Evolutionary conservation across 306 rosid species (phyloP), one percentile per base, ranked within the genome.

Genomic region (Vigna hirtella): DNA sequence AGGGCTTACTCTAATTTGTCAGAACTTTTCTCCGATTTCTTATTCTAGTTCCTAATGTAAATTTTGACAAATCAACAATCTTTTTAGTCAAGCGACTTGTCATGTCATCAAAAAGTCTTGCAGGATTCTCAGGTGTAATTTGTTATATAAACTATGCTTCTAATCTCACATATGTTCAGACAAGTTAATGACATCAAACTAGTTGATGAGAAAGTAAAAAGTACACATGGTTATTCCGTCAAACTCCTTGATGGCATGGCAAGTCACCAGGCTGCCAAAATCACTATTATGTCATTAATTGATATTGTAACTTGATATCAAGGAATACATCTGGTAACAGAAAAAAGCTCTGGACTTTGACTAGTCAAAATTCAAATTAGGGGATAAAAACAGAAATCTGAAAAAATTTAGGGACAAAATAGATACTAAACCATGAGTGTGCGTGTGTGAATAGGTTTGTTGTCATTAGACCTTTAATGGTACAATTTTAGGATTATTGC

Each of bases 401-500:
- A 42, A 45, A 45, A 11, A 45, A 3, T 11, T 11, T 11, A 45
- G 15, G 50, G 3, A 7, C 11, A 11, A 45, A 2, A 43, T 2
- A 45, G 16, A 45, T 45, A 45, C 50, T 45, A 45, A 45, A 45
- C 50, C 16, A 45, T 3, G 15, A 45, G 13, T 40, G 2, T 42
- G 34, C 45, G 53, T 42, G n/a, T 66, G 52, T 36, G 43, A 48
- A 75, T 16, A 59, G 17, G 50, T 26, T 57, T 36, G 16, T 70
- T 42, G 18, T 52, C 26, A 36, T 17, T 65, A 38, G 30, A 65
- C 14, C 28, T 24, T 38, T 38, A 26, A 26, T 38, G 28, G 14
- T 43, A 43, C 38, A 22, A 70, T 4, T 49, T 13, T 20, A 34
- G 7, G 15, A 76, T 9, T 36, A 64, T 51, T 10, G 12, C 34